Percentiles rank a stretch among this genome's conserved stretches.
Evolutionary conservation across 2,329 filamentous ascomycete genomes (phyloP).

Genomic region (Colletotrichum sp.): DNA sequence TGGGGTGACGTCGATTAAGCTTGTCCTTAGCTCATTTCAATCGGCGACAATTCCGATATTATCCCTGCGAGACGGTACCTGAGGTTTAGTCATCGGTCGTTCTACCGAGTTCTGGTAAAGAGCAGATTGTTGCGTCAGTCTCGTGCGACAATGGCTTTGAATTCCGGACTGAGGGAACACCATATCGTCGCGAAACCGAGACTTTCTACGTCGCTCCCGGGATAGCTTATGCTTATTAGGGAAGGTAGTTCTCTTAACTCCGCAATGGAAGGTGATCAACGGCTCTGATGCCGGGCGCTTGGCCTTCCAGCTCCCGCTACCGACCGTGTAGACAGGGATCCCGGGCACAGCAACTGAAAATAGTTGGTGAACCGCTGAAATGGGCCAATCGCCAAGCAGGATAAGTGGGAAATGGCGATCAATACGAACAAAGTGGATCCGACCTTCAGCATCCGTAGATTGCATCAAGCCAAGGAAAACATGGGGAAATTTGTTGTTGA

Average conservation of each 20-base stretch:
- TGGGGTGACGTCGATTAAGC: not conserved
- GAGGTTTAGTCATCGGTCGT: not conserved
- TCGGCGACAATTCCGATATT: not conserved
- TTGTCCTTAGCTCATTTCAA: not conserved
- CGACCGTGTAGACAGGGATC: not conserved
- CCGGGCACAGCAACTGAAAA: not conserved
- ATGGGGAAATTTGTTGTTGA: not conserved
- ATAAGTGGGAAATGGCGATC: not conserved
- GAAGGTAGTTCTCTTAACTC: not conserved
- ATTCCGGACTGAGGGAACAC: not conserved
- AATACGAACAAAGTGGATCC: conserved; percentile 18
- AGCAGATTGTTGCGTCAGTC: not conserved
- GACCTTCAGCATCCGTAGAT: not conserved
- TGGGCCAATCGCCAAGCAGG: not conserved
- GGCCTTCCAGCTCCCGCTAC: not conserved
- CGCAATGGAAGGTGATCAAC: not conserved
- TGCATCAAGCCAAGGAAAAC: not conserved
- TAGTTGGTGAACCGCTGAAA: not conserved
- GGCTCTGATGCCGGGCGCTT: not conserved
- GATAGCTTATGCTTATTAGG: not conserved
- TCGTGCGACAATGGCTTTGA: not conserved
- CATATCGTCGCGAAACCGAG: not conserved
- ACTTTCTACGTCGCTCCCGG: not conserved
- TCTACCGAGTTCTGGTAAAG: not conserved
- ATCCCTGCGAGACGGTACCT: not conserved